Conservation (phyloP, 2,329 filamentous ascomycete genomes). For the Trichoderma sp. region DNA sequence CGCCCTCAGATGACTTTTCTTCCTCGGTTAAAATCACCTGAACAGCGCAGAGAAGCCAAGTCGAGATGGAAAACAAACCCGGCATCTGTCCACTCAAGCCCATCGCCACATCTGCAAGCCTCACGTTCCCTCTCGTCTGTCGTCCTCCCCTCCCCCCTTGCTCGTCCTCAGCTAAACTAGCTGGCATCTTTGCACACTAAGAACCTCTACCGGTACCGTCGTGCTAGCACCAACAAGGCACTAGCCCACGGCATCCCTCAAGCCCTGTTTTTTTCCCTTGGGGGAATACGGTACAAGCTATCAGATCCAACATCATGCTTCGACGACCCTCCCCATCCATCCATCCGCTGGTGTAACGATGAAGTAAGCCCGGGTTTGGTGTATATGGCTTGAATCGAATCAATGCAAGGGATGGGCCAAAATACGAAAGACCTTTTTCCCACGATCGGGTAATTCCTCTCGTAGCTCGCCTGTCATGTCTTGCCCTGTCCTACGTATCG, state of each 20-base stretch:
- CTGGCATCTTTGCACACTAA: background rate
- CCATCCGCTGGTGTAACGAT: slow-evolving; percentile 12
- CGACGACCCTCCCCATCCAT: no score
- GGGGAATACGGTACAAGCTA: background rate
- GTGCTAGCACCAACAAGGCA: background rate
- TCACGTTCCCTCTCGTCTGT: background rate
- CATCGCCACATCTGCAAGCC: slow-evolving; percentile 24
- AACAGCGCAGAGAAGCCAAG: background rate
- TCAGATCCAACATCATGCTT: no score
- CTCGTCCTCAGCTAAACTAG: background rate
- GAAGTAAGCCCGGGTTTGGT: slow-evolving; percentile 2
- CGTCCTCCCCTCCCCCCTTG: background rate
- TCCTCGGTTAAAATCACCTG: no score
- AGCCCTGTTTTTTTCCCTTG: background rate
- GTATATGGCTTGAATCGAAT: no score
- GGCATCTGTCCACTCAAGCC: slow-evolving; percentile 9
- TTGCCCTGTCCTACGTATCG: no score
- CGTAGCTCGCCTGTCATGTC: no score
- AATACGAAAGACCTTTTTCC: no score
- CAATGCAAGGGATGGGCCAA: background rate
- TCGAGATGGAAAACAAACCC: no score
- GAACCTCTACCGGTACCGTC: no score
- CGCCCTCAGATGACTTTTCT: no score
- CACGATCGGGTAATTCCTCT: no score
- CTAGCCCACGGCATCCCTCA: background rate